Evolutionary conservation across 202 grass and related monocot species (phyloP), one percentile per base, ranked within the genome.

Genomic region (Cymbopogon flexuosus): DNA sequence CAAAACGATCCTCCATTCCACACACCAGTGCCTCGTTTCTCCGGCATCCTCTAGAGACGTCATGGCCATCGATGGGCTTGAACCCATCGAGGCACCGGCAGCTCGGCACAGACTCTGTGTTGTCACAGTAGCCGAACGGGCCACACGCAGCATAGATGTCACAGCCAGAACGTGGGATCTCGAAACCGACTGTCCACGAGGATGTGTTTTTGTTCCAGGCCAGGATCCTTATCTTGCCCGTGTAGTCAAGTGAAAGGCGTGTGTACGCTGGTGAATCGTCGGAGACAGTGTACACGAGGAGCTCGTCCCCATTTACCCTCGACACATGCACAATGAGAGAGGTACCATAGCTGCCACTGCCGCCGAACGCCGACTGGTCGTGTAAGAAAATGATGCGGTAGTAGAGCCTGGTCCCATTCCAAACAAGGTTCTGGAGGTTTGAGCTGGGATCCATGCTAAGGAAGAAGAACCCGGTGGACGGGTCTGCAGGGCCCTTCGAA

Each of bases 391-490:
- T 58, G 19, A 58, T 23, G 56, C 56, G 18, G 56, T 58, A 58
- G 21, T 58, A 23, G 56, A 4, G 56, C 3, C 8, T 51, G 14
- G 65, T 73, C 8, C 71, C 45, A 23, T 80, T 63, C 19, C 78
- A 40, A 19, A 86, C 30, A 43, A 88, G 40, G 8, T 45, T 72
- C 51, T 89, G 74, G 1, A 84, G 59, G 10, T 62, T 72, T 16
- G 79, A 68, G 19, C 19, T 58, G 18, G 47, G 43, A 34, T 87
- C 80, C 10, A 83, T 54, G 42, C 71, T 65, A 2, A 68, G 0
- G 9, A 76, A 34, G 33, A 83, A 92, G 22, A 66, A 75, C n/a
- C 83, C 70, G 3, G 70, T 40, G 36, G 86, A 80, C 3, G 86
- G 90, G 58, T 92, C 68, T 2, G 62, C 59, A 2, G 37, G 2